These are phyloP conservation scores for Vigna reflexopilosa DNA, from an alignment of 306 rosid genomes.

Conservation along the genomic window DNA sequence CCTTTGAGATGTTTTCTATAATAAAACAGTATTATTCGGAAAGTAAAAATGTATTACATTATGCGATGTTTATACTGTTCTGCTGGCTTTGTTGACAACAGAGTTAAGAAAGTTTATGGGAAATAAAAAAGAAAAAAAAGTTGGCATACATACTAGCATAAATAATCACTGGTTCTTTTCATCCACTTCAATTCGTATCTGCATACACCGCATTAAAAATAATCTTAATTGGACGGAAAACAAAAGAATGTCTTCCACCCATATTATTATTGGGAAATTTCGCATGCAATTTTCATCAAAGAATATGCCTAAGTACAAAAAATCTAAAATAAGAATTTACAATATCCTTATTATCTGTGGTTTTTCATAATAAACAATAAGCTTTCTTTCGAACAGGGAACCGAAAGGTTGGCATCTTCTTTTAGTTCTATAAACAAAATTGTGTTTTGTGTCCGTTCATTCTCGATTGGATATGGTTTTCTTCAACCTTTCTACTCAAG, in stretches of 20 bases:
- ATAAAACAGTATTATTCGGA: too few species aligned
- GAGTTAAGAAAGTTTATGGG: neutral
- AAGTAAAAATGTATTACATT: too few species aligned
- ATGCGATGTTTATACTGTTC: neutral
- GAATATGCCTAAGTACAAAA: conserved; percentile 55
- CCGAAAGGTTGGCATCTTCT: conserved; percentile 46
- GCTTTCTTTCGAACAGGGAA: conserved; percentile 40
- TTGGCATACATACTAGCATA: neutral
- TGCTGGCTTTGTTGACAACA: neutral
- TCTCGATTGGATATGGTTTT: conserved; percentile 48
- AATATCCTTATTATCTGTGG: conserved; percentile 51
- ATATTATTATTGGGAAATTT: conserved; percentile 47
- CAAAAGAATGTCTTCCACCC: conserved; percentile 44
- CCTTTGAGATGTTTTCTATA: too few species aligned
- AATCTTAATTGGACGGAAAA: conserved; percentile 22
- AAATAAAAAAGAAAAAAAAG: neutral
- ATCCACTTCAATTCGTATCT: neutral
- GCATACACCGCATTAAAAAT: conserved; percentile 26
- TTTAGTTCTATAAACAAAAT: conserved; percentile 36
- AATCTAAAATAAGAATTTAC: conserved; percentile 52
- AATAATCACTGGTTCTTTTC: neutral
- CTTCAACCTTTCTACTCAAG: conserved; percentile 39
- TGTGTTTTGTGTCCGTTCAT: neutral
- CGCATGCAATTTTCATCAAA: conserved; percentile 50
- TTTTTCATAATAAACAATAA: conserved; percentile 48